Percentiles rank a stretch among this genome's conserved stretches.
Conservation (phyloP, 2,329 filamentous ascomycete species). For the Colletotrichum caudatum region DNA sequence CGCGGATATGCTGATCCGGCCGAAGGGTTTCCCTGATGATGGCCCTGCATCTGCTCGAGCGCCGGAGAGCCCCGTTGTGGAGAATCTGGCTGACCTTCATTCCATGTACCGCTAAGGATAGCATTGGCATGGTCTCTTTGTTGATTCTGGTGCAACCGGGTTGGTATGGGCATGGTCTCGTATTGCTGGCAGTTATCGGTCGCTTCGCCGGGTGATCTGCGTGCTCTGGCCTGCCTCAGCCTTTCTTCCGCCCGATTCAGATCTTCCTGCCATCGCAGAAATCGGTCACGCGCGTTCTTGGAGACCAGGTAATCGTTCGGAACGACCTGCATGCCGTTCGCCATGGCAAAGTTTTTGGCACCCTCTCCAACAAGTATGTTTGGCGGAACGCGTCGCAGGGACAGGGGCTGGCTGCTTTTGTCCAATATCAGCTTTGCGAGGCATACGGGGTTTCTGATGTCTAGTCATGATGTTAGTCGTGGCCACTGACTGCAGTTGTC, state of each 20-base stretch:
- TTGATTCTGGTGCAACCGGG: conserved; percentile 31
- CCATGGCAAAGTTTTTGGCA: conserved; percentile 85
- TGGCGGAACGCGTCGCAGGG: conserved; percentile 88
- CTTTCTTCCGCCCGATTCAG: conserved; percentile 71
- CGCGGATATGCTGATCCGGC: conserved; percentile 13
- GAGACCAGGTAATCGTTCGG: conserved; percentile 84
- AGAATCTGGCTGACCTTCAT: conserved; percentile 72
- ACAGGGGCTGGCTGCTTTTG: conserved; percentile 79
- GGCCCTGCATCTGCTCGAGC: conserved; percentile 22
- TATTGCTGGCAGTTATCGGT: conserved; percentile 46
- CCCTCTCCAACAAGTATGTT: conserved; percentile 91
- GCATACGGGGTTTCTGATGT: conserved; percentile 92
- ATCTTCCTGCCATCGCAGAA: conserved; percentile 81
- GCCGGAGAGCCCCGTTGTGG: conserved; percentile 52
- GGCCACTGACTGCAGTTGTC: conserved; percentile 1
- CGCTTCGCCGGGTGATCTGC: conserved; percentile 45
- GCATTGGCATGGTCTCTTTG: conserved; percentile 65
- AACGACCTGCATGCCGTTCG: conserved; percentile 80
- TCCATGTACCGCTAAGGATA: conserved; percentile 69
- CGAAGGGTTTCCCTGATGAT: conserved; percentile 8
- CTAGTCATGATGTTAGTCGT: conserved; percentile 58
- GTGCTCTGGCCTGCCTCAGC: conserved; percentile 45
- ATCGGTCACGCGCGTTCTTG: conserved; percentile 81
- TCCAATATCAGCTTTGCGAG: conserved; percentile 88
- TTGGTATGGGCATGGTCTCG: conserved; percentile 47